phyloP scores from a whole-genome alignment of 129 eudicot genomes.

The Lactuca saligna region DNA sequence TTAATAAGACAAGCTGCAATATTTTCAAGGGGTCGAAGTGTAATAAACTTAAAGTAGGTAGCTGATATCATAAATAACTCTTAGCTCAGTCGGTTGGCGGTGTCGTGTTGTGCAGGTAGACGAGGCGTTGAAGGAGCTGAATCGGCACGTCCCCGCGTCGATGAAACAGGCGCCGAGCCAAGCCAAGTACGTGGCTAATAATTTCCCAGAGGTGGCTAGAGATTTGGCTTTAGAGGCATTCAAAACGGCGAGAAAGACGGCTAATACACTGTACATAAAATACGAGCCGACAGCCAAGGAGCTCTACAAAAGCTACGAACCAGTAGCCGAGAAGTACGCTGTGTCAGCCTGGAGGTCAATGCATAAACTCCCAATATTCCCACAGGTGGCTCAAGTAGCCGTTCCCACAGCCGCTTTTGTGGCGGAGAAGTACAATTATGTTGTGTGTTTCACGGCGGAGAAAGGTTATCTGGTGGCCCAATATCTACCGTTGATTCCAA shows the following conservation, averaged over 20 bases:
- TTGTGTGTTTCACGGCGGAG: conserved; percentile 43
- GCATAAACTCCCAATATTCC: conserved; percentile 63
- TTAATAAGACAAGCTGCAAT: not conserved
- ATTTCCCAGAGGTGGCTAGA: conserved; percentile 52
- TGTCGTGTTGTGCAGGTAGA: conserved; percentile 59
- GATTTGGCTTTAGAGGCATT: conserved; percentile 49
- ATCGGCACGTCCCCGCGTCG: conserved; percentile 49
- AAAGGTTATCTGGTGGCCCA: conserved; percentile 55
- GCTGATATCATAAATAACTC: not conserved
- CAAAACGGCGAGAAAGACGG: conserved; percentile 35
- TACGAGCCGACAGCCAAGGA: conserved; percentile 70
- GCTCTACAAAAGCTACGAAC: conserved; percentile 73
- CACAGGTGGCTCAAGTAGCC: conserved; percentile 55
- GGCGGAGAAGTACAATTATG: conserved; percentile 68
- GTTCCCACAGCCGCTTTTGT: conserved; percentile 63
- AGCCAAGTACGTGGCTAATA: conserved; percentile 45
- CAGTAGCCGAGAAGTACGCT: conserved; percentile 69
- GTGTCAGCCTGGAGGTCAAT: conserved; percentile 61
- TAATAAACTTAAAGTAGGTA: not conserved
- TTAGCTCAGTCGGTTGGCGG: not conserved
- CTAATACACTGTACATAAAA: conserved; percentile 40
- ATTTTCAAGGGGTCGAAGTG: not conserved
- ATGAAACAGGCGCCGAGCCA: conserved; percentile 47
- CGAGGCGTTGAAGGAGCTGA: conserved; percentile 42
- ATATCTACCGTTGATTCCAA: conserved; percentile 67